Evolutionary conservation across 305 asterid genomes (phyloP).

Genomic region (Salvia sclarea): DNA sequence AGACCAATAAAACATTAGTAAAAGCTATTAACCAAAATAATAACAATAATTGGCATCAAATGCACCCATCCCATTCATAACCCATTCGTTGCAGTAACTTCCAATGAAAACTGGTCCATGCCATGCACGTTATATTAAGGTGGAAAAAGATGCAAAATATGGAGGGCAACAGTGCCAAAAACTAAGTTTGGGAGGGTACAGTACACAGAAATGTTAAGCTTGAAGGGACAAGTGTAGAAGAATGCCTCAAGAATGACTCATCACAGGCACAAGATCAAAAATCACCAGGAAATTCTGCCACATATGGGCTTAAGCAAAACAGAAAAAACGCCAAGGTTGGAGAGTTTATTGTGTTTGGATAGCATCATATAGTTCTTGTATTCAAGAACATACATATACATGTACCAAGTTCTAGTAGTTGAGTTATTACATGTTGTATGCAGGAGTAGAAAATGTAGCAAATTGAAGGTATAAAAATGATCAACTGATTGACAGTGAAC

Average conservation of each 20-base stretch:
- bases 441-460: neutral
- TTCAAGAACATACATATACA: constrained; percentile 1
- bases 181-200: neutral
- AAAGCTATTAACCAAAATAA: constrained; percentile 1
- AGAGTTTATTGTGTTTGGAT: neutral
- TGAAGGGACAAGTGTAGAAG: neutral
- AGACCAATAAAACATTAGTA: neutral
- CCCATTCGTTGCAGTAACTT: neutral
- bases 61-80: no score
- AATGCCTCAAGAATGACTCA: neutral
- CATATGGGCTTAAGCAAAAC: neutral
- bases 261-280: neutral
- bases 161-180: neutral
- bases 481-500: constrained; percentile 17
- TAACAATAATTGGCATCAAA: no score
- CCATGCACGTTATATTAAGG: neutral
- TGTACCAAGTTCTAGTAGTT: constrained; percentile 11
- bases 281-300: neutral
- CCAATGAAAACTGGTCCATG: neutral
- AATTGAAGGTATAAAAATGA: neutral
- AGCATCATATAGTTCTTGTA: neutral
- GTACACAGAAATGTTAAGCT: neutral
- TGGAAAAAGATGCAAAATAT: neutral
- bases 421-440: neutral
- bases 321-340: neutral